Percentiles rank a stretch among this genome's conserved stretches.
These are phyloP conservation scores for Vigna mungo DNA, from an alignment of 306 rosid genomes.

Conservation along the genomic window DNA sequence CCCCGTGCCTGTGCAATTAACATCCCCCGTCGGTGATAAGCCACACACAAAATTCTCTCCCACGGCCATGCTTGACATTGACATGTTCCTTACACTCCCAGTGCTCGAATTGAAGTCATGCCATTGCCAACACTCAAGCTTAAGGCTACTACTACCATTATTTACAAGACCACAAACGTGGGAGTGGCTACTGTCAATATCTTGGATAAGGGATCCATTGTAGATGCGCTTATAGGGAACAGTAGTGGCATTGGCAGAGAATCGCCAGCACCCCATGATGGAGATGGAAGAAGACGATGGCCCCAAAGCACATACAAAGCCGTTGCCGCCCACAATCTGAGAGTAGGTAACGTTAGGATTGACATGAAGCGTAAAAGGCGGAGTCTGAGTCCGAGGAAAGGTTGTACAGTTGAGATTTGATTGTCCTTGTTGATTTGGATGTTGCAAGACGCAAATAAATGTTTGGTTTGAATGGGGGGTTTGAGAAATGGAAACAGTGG, in stretches of 20 bases:
- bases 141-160: conserved; percentile 8
- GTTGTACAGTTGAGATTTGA: conserved; percentile 66
- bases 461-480: conserved; percentile 50
- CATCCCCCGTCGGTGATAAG: conserved; percentile 35
- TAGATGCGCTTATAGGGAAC: conserved; percentile 53
- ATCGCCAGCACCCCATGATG: conserved; percentile 80
- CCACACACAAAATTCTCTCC: conserved; percentile 80
- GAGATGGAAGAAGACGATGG: conserved; percentile 45
- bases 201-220: conserved; percentile 46
- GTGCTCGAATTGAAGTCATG: conserved; percentile 14
- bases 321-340: conserved; percentile 72
- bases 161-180: conserved; percentile 69
- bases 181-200: conserved; percentile 63
- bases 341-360: conserved; percentile 48
- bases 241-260: conserved; percentile 56
- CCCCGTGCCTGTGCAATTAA: conserved; percentile 56
- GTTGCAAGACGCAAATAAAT: conserved; percentile 68
- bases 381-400: conserved; percentile 47
- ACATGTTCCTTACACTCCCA: conserved; percentile 45
- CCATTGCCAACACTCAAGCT: conserved; percentile 84
- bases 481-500: conserved; percentile 79
- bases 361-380: conserved; percentile 38
- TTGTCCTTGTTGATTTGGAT: conserved; percentile 21
- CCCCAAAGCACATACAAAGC: conserved; percentile 68
- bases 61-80: conserved; percentile 66